Percentiles rank a stretch among this genome's conserved stretches.
Conservation (phyloP, 1,284 basidiomycete species). For the Ganoderma sinense region DNA sequence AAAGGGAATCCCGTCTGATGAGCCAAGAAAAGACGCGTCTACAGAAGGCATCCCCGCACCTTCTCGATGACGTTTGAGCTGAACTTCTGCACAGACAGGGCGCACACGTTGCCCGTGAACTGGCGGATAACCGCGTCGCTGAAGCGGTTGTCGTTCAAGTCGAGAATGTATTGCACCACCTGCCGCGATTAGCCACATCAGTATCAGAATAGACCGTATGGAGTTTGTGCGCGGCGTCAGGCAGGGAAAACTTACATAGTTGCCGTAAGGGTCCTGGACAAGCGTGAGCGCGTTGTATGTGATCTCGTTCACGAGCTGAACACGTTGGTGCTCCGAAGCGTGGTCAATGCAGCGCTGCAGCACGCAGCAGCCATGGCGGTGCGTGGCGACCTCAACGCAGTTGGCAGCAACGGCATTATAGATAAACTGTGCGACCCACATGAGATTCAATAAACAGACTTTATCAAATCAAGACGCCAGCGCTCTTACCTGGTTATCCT, state of each 20-base stretch:
- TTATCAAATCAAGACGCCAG: neutral
- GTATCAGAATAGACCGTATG: conserved; percentile 23
- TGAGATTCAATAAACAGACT: neutral
- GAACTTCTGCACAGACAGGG: conserved; percentile 98
- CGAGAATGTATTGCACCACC: conserved; percentile 97
- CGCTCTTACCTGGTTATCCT: conserved; percentile 89
- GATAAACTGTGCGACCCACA: conserved; percentile 77
- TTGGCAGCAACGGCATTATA: conserved; percentile 99
- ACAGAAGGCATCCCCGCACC: conserved; percentile 46
- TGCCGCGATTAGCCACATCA: conserved; percentile 39
- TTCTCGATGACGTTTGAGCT: conserved; percentile 96
- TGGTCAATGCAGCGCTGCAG: conserved; percentile 99
- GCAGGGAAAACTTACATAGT: conserved; percentile 72
- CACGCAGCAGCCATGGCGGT: conserved; percentile 99
- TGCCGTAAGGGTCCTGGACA: conserved; percentile 98
- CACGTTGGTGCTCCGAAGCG: conserved; percentile 93
- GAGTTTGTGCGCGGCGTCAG: neutral
- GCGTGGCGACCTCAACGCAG: conserved; percentile 99
- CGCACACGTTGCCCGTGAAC: conserved; percentile 97
- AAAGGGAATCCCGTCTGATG: conserved; percentile 9
- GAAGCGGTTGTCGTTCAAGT: conserved; percentile 97
- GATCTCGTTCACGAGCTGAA: conserved; percentile 98
- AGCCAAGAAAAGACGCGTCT: neutral
- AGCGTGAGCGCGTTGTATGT: conserved; percentile 98
- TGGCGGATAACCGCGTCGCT: conserved; percentile 98